Percentiles rank a stretch among this genome's conserved stretches.
Evolutionary conservation across 2,329 filamentous ascomycete genomes (phyloP).

Genomic region (Phialocephala sp.): DNA sequence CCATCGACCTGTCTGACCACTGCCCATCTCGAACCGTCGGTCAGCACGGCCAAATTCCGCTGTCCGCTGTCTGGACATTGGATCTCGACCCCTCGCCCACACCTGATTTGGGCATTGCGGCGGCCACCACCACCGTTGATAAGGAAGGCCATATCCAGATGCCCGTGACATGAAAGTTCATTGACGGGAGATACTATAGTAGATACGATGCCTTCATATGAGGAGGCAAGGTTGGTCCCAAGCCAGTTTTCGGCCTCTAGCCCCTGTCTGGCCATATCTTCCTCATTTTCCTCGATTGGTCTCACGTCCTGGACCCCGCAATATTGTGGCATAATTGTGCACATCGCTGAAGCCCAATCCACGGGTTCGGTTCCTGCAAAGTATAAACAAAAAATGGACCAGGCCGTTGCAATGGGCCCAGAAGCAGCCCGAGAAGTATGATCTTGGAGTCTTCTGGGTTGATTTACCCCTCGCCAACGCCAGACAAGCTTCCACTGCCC

Average conservation of each 20-base stretch:
- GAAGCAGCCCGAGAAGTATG: neutral
- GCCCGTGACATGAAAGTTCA: neutral
- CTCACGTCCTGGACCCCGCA: neutral
- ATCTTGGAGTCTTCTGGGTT: neutral
- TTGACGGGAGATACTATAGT: neutral
- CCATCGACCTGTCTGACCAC: slow-evolving; percentile 1
- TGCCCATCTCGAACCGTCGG: neutral
- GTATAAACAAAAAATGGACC: neutral
- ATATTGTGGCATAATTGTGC: neutral
- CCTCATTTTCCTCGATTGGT: neutral
- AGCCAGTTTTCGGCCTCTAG: neutral
- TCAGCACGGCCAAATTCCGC: slow-evolving; percentile 8
- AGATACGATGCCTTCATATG: neutral
- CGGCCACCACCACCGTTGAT: neutral
- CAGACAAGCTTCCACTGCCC: slow-evolving; percentile 20
- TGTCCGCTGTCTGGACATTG: neutral
- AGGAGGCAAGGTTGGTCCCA: neutral
- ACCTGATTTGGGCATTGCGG: slow-evolving; percentile 8
- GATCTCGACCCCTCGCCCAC: neutral
- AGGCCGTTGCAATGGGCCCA: neutral
- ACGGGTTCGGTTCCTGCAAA: neutral
- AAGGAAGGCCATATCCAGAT: neutral
- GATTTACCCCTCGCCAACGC: neutral
- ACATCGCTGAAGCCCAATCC: neutral
- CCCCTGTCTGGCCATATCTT: neutral